phyloP scores from a whole-genome alignment of 2,329 filamentous ascomycete species.

The Aspergillus arachidicola region DNA sequence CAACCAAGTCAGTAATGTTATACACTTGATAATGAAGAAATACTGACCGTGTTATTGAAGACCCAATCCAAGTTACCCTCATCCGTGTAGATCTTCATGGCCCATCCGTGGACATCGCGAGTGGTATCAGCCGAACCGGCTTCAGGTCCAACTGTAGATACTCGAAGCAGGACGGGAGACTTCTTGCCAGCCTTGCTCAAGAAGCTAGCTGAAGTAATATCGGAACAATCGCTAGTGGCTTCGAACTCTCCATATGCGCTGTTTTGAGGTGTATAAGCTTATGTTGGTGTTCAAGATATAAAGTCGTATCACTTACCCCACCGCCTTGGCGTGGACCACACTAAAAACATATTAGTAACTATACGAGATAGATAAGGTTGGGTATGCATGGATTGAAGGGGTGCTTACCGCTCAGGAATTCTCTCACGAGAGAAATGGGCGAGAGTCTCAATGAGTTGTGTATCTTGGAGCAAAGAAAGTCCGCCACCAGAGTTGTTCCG shows the following conservation, averaged over 20 bases:
- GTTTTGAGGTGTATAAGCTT: neutral
- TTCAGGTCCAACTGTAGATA: slow-evolving; percentile 74
- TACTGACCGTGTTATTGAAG: slow-evolving; percentile 68
- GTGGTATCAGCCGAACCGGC: slow-evolving; percentile 75
- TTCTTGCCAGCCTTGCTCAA: slow-evolving; percentile 58
- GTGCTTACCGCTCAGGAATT: slow-evolving; percentile 55
- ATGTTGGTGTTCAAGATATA: neutral
- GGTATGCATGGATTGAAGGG: neutral
- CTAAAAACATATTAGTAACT: neutral
- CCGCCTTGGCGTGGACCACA: slow-evolving; percentile 25
- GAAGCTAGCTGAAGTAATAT: slow-evolving; percentile 59
- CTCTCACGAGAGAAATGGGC: slow-evolving; percentile 64
- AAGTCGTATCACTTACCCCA: slow-evolving; percentile 24
- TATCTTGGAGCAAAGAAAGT: slow-evolving; percentile 55
- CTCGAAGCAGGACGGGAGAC: slow-evolving; percentile 57
- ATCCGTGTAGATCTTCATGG: slow-evolving; percentile 72
- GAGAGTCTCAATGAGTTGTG: slow-evolving; percentile 60
- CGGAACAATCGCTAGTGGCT: slow-evolving; percentile 60
- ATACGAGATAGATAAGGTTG: neutral
- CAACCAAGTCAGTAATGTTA: neutral
- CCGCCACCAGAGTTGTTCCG: slow-evolving; percentile 29
- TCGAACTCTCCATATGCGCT: slow-evolving; percentile 63
- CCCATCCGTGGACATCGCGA: slow-evolving; percentile 75
- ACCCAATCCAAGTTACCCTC: slow-evolving; percentile 76
- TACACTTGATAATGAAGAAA: too few relatives aligned